These are phyloP conservation scores for Pseudozyma thailandica DNA, from an alignment of 1,284 basidiomycete genomes.

Conservation along the genomic window DNA sequence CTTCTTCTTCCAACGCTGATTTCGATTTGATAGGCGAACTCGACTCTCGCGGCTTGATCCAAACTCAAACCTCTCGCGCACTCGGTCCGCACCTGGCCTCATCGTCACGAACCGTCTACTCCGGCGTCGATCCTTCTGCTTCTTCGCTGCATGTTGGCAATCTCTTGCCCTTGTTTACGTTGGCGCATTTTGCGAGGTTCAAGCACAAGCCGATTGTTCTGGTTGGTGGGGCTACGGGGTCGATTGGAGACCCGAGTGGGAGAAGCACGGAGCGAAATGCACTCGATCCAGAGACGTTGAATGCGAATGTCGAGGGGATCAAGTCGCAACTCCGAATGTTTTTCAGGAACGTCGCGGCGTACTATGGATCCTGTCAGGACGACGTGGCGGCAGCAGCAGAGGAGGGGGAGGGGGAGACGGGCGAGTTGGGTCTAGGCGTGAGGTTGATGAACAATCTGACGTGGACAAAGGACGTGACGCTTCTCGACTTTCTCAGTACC, in stretches of 20 bases:
- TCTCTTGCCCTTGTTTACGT: constrained; percentile 83
- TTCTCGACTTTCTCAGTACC: constrained; percentile 85
- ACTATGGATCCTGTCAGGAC: constrained; percentile 52
- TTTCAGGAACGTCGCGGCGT: constrained; percentile 76
- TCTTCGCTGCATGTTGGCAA: constrained; percentile 91
- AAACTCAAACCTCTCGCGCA: constrained; percentile 47
- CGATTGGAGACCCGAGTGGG: constrained; percentile 96
- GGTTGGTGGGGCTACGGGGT: constrained; percentile 91
- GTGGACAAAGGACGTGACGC: constrained; percentile 80
- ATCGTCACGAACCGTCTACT: constrained; percentile 75
- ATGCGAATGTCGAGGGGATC: constrained; percentile 78
- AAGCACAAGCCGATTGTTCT: constrained; percentile 74
- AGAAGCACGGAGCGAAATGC: constrained; percentile 82
- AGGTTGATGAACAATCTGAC: constrained; percentile 79
- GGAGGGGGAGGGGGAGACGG: not conserved
- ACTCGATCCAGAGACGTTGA: constrained; percentile 74
- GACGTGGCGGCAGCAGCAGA: constrained; percentile 7
- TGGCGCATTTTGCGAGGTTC: constrained; percentile 85
- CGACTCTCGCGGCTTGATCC: constrained; percentile 39
- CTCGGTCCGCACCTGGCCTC: constrained; percentile 26
- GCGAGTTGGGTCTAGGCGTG: constrained; percentile 26
- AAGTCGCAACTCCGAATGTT: constrained; percentile 77
- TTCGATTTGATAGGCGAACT: constrained; percentile 43
- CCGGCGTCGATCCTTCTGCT: constrained; percentile 92
- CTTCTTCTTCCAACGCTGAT: too few species aligned